phyloP scores from a whole-genome alignment of 1,139 yeast genomes.

The Suhomyces maxii region DNA sequence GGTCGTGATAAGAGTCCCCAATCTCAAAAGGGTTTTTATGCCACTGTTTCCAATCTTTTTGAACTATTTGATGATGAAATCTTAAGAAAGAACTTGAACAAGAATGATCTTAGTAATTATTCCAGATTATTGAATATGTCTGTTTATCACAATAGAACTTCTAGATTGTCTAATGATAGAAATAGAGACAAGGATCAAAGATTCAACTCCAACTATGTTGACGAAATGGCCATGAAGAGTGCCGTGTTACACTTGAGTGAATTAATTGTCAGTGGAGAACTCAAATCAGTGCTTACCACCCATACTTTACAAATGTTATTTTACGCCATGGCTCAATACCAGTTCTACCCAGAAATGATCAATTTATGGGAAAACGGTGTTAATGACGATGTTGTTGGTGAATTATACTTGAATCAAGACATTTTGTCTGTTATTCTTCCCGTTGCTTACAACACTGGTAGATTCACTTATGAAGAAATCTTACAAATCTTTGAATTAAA shows the following conservation, averaged over 20 bases:
- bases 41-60: slow-evolving; percentile 21
- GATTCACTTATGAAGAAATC: slow-evolving; percentile 60
- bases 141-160: slow-evolving; percentile 31
- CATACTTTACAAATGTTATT: slow-evolving; percentile 21
- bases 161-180: slow-evolving; percentile 31
- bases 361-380: slow-evolving; percentile 48
- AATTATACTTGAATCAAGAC: slow-evolving; percentile 42
- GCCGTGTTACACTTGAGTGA: slow-evolving; percentile 39
- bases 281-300: slow-evolving; percentile 14
- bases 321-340: slow-evolving; percentile 39
- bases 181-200: slow-evolving; percentile 45
- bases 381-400: slow-evolving; percentile 30
- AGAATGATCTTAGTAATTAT: slow-evolving; percentile 29
- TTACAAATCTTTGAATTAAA: slow-evolving; percentile 39
- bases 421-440: slow-evolving; percentile 76
- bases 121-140: slow-evolving; percentile 28
- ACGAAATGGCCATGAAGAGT: slow-evolving; percentile 32
- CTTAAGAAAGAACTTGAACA: slow-evolving; percentile 26
- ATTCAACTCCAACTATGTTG: slow-evolving; percentile 24
- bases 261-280: slow-evolving; percentile 32
- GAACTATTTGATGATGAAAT: slow-evolving; percentile 31
- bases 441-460: slow-evolving; percentile 60
- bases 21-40: slow-evolving; percentile 22
- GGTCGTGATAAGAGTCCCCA: slow-evolving; percentile 15
- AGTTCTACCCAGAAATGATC: slow-evolving; percentile 35